A percentile compares a stretch with the other conserved stretches of the same genome.
Conservation (phyloP, 2,329 filamentous ascomycete species). For the Coniochaeta sp. region DNA sequence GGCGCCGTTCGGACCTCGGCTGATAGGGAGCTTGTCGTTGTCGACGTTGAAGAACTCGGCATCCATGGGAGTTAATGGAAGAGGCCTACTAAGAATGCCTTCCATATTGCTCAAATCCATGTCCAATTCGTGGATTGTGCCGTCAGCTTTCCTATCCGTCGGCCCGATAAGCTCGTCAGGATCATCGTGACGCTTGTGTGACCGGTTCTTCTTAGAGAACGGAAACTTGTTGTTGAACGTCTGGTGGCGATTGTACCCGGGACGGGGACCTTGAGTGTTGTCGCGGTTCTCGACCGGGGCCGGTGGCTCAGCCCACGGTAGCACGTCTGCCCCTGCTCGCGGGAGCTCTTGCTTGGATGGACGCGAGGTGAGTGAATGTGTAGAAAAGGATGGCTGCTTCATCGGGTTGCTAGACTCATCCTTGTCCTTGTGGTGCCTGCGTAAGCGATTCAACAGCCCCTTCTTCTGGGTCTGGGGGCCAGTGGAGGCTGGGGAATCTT, state of each 20-base stretch:
- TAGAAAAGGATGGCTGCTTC: conserved; percentile 42
- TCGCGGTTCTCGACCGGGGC: conserved; percentile 21
- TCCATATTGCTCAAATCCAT: conserved; percentile 88
- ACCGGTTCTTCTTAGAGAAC: conserved; percentile 49
- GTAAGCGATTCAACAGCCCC: conserved; percentile 41
- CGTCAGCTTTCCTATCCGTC: conserved; percentile 45
- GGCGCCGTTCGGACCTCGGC: conserved; percentile 39
- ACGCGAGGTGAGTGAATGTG: conserved; percentile 43
- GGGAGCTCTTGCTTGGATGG: conserved; percentile 39
- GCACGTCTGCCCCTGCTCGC: conserved; percentile 12
- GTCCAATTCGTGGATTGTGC: conserved; percentile 68
- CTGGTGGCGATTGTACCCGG: conserved; percentile 28
- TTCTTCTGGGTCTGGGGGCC: conserved; percentile 39
- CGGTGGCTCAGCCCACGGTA: conserved; percentile 3
- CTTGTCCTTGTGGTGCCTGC: conserved; percentile 45
- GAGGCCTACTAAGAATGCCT: conserved; percentile 70
- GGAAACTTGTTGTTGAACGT: conserved; percentile 58
- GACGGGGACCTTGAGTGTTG: conserved; percentile 14
- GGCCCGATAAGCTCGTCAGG: conserved; percentile 52
- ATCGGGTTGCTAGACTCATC: conserved; percentile 33
- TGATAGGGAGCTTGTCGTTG: conserved; percentile 23
- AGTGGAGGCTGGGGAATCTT: conserved; percentile 53
- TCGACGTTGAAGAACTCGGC: conserved; percentile 40
- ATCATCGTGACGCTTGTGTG: conserved; percentile 39
- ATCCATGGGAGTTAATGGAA: conserved; percentile 60